Percentiles rank a stretch among this genome's conserved stretches.
phyloP scores from a whole-genome alignment of 768 basidiomycete genomes.

The Tulasnella sp. region DNA sequence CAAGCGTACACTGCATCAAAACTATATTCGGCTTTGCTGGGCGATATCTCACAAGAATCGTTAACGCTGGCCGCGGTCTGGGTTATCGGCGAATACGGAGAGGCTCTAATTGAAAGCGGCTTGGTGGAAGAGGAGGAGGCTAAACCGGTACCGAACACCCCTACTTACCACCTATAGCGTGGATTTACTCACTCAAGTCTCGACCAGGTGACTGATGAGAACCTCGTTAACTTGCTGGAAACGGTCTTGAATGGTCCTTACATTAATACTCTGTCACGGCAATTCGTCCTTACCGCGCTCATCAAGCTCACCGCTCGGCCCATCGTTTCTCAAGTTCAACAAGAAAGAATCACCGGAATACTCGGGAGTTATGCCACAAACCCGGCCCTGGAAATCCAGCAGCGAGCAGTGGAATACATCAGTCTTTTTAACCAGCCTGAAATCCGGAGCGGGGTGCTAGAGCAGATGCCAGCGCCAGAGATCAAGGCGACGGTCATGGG shows the following conservation, averaged over 20 bases:
- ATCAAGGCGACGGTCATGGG: conserved; percentile 96
- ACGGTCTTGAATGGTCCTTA: conserved; percentile 90
- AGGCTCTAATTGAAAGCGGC: conserved; percentile 77
- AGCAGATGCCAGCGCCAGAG: conserved; percentile 99
- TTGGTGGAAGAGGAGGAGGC: conserved; percentile 66
- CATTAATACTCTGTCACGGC: conserved; percentile 78
- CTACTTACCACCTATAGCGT: background rate
- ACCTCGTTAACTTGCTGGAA: conserved; percentile 75
- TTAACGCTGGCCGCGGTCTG: conserved; percentile 87
- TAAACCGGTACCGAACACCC: conserved; percentile 39
- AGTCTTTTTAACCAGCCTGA: conserved; percentile 57
- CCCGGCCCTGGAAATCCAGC: conserved; percentile 89
- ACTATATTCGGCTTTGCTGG: conserved; percentile 73
- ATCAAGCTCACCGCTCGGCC: conserved; percentile 83
- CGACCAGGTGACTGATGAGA: conserved; percentile 59
- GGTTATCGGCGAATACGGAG: conserved; percentile 95
- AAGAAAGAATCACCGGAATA: conserved; percentile 67
- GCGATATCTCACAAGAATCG: conserved; percentile 93
- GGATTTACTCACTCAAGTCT: conserved; percentile 1
- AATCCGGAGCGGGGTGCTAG: conserved; percentile 73
- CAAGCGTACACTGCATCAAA: conserved; percentile 92
- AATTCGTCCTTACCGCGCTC: conserved; percentile 81
- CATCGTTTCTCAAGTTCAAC: conserved; percentile 51
- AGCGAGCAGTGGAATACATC: conserved; percentile 90
- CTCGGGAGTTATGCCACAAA: conserved; percentile 76